Conservation (phyloP, 345 rosid genomes). For the Lepidium didymum region DNA sequence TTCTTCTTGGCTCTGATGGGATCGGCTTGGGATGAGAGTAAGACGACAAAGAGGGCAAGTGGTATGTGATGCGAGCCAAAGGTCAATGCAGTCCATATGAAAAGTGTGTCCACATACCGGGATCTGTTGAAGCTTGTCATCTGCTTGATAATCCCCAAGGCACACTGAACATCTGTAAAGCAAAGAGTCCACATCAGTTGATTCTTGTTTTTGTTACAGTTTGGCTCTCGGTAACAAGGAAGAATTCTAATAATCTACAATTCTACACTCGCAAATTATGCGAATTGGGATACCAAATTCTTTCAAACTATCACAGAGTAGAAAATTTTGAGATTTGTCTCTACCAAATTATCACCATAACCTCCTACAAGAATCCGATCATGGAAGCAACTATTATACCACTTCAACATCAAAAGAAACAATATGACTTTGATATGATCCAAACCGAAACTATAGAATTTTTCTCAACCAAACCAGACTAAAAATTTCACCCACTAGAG, state of each 20-base stretch:
- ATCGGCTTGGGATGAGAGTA: slow-evolving; percentile 41
- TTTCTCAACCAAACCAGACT: background rate
- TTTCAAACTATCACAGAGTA: background rate
- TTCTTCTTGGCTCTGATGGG: slow-evolving; percentile 25
- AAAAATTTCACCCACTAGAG: background rate
- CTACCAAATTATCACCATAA: background rate
- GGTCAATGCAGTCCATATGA: slow-evolving; percentile 91
- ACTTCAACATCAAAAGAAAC: background rate
- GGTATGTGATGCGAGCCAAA: slow-evolving; percentile 74
- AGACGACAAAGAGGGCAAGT: slow-evolving; percentile 93
- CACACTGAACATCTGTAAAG: slow-evolving; percentile 71
- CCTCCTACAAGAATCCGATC: background rate
- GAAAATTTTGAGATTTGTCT: background rate
- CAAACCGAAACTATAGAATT: background rate
- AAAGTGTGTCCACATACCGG: slow-evolving; percentile 81
- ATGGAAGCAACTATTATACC: background rate
- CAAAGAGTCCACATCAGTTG: background rate
- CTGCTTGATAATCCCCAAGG: slow-evolving; percentile 73
- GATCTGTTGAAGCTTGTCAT: slow-evolving; percentile 77
- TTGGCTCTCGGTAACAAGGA: background rate
- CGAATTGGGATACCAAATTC: background rate
- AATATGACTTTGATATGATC: background rate
- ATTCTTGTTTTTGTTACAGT: background rate
- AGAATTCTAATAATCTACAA: background rate
- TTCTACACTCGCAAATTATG: background rate